Evolutionary conservation across 2,329 filamentous ascomycete species (phyloP), one percentile per base, ranked within the genome.

Genomic region (Exophiala phaeomuriformis): DNA sequence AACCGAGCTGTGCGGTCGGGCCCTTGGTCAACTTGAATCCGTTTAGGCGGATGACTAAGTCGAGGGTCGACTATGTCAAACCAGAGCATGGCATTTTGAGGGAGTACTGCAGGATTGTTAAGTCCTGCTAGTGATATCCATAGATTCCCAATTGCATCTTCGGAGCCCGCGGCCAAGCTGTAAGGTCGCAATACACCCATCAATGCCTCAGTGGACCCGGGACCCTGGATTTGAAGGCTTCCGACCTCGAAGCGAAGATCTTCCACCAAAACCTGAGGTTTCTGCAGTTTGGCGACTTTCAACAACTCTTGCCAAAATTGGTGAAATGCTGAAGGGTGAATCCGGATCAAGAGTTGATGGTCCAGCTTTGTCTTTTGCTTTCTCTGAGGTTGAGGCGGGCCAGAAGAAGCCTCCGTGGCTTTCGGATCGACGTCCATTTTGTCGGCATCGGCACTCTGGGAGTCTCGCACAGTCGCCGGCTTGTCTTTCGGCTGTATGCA

Each of bases 11-110:
- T 47, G 19, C 48, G 39, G 19, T 19, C 10, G 49, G 19, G 28
- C 69, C 61, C 51, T 66, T 67, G 61, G 67, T 64, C 29, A 65
- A 62, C 5, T 62, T 66, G 28, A 19, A 79, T 66, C 40, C 76
- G 78, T 47, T 78, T 77, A 1, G 87, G 85, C 6, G 90, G 90
- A 65, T 90, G 85, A 53, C 79, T 77, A 10, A 97, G 77, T 5
- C 91, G 84, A 31, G 91, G 90, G 65, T 98, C 93, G 49, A 82
- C 77, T 2, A 86, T 75, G 2, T 82, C 76, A 66, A 97, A 93
- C 0, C 80, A 76, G 2, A 97, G 72, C 2, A 93, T 67, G 1
- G 85, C 78, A 49, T 86, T 84, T 12, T 75, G 67, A 3, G 90
- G 88, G 1, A 95, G 72, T 2, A 82, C 76, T 0, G 84, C 78